Evolutionary conservation across 495 filamentous ascomycete genomes (phyloP).

Genomic region (Aspergillus homomorphus): DNA sequence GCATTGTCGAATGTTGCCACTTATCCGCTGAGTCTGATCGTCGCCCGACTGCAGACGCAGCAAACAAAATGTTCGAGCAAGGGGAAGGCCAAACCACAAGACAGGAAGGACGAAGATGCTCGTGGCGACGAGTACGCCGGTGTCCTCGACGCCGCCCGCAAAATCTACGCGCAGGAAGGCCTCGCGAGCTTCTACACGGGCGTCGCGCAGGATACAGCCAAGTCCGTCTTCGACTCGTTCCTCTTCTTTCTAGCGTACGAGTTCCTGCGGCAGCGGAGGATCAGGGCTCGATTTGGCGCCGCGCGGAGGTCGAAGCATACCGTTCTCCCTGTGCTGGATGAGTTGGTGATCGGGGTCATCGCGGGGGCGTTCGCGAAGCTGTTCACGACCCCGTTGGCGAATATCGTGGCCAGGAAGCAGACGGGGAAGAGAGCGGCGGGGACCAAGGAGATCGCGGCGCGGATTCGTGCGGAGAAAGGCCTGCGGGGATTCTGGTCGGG

Average conservation of each 20-base stretch:
- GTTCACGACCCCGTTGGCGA: conserved; percentile 78
- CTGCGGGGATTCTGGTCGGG: conserved; percentile 84
- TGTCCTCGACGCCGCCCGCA: conserved; percentile 63
- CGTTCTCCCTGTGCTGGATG: conserved; percentile 62
- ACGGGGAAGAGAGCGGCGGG: conserved; percentile 52
- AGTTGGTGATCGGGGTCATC: conserved; percentile 71
- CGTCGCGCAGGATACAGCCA: conserved; percentile 65
- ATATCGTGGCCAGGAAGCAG: conserved; percentile 81
- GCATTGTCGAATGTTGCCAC: conserved; percentile 75
- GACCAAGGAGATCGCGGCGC: conserved; percentile 57
- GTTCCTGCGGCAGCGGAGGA: conserved; percentile 60
- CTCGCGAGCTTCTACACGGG: conserved; percentile 72
- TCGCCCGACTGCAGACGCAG: conserved; percentile 82
- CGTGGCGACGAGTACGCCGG: conserved; percentile 52
- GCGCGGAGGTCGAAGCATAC: conserved; percentile 39
- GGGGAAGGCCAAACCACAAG: neutral
- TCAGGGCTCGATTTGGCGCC: conserved; percentile 38
- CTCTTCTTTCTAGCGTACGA: conserved; percentile 85
- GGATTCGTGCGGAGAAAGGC: conserved; percentile 70
- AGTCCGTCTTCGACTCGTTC: conserved; percentile 72
- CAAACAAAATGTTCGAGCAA: conserved; percentile 55
- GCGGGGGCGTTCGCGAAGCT: conserved; percentile 76
- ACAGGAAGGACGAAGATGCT: conserved; percentile 31
- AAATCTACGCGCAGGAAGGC: conserved; percentile 71
- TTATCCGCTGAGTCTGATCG: conserved; percentile 83